These are phyloP conservation scores for Xerocomellus chrysenteron DNA, from an alignment of 768 basidiomycete genomes.

Conservation along the genomic window DNA sequence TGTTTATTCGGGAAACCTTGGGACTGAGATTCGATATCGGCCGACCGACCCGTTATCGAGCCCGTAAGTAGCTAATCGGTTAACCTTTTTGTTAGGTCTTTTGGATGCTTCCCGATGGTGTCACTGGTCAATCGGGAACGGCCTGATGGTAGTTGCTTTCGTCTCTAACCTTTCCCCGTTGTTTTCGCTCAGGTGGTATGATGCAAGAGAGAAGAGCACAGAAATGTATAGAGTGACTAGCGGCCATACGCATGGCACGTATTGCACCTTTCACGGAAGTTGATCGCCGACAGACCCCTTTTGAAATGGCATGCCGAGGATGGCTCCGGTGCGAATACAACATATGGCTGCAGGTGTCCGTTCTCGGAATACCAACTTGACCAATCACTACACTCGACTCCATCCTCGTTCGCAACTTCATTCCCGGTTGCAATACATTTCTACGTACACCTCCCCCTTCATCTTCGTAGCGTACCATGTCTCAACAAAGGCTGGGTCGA, in stretches of 20 bases:
- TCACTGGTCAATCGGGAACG: conserved; percentile 6
- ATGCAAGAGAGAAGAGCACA: conserved; percentile 29
- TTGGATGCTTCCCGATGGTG: conserved; percentile 7
- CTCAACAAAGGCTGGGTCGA: conserved; percentile 44
- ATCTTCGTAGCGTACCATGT: conserved; percentile 38
- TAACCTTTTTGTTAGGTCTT: conserved; percentile 16
- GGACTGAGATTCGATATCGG: conserved; percentile 11
- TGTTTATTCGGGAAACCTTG: conserved; percentile 1
- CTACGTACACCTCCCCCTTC: conserved; percentile 11
- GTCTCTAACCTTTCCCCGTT: conserved; percentile 21
- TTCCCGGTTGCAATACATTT: conserved; percentile 13
- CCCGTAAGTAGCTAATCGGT: conserved; percentile 21
- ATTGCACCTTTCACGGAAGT: conserved; percentile 28
- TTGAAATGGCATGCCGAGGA: conserved; percentile 13
- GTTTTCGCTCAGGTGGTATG: conserved; percentile 22
- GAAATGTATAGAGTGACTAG: conserved; percentile 26
- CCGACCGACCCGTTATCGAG: neutral
- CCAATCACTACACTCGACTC: conserved; percentile 13
- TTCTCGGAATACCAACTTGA: conserved; percentile 24
- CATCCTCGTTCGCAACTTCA: conserved; percentile 6
- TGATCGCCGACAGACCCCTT: conserved; percentile 20
- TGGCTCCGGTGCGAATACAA: conserved; percentile 16
- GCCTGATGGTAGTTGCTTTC: conserved; percentile 15
- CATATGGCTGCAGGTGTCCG: conserved; percentile 13
- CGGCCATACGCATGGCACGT: conserved; percentile 9